Base-by-base conservation (phyloP, 1,284 basidiomycete genomes). In the Waitea zeae region DNA sequence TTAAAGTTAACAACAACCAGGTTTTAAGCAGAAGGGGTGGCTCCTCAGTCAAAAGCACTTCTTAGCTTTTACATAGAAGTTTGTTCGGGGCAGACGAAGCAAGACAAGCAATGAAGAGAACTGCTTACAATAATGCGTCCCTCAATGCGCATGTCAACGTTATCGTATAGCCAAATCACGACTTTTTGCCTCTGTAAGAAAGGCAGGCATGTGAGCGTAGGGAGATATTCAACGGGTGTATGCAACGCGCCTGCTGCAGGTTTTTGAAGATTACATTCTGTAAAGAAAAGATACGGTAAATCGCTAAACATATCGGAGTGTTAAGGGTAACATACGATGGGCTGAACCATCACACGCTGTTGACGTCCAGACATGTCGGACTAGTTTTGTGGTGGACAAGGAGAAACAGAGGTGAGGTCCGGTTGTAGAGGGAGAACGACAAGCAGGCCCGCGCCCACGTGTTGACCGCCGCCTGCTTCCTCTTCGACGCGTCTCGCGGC, bases 261-360 rank as follows among this genome's bases (percentile, higher is more conserved):
- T 96, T 90, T 69, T 92, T 90, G 71, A 98, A 98, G 58, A 98
- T 96, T 46, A 97, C 87, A 67, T 97, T 98, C 89, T 93, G 49
- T 33, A 53, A 45, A 20, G 13, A 18, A 15, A 36, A 37, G 15
- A 45, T 37, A 20, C 42, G 31, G 20, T 32, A 33, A 27, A 34
- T 26, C 7, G 17, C 17, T 17, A 19, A 26, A n/a, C 9, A 33
- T 0, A 31, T 33, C 11, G 35, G 18, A 18, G 6, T 20, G 12
- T 19, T 3, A 24, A 39, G 30, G 24, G 7, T n/a, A 2, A 65
- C 83, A 49, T 57, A 90, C 88, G 75, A 90, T 90, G 73, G 86
- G 86, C 61, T 95, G 90, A 44, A 95, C 90, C 86, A 96, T 88
- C 70, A 95, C 89, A 56, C 82, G 74, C 50, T 86, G 81, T 52